Evolutionary conservation across 345 rosid species (phyloP).

Genomic region (Rhizophora mangle): DNA sequence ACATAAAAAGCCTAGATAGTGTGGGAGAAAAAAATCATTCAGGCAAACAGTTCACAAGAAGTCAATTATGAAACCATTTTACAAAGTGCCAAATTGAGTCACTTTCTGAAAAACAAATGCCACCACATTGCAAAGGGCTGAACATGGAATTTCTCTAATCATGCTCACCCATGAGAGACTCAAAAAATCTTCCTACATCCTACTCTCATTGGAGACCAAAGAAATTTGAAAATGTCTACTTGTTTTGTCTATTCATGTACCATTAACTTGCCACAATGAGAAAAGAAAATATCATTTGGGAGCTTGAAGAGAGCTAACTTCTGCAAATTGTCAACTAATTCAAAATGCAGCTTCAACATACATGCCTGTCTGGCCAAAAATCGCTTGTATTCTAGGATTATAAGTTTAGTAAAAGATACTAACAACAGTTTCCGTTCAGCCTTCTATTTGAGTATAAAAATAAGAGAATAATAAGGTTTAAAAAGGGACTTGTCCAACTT

Average conservation of each 20-base stretch:
- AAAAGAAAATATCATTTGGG: too few relatives aligned
- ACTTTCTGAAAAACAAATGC: too few relatives aligned
- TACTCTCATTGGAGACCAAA: neutral
- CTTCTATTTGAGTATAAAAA: neutral
- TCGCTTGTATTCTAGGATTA: neutral
- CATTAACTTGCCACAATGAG: too few relatives aligned
- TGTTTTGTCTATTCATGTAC: too few relatives aligned
- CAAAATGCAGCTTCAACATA: neutral
- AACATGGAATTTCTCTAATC: neutral
- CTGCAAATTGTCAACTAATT: neutral
- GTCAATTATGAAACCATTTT: neutral
- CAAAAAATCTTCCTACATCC: neutral
- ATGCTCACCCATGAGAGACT: neutral
- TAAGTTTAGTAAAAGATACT: neutral
- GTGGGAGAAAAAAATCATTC: neutral
- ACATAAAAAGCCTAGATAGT: too few relatives aligned
- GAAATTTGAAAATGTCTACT: neutral
- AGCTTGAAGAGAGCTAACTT: neutral
- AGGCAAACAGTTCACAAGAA: neutral
- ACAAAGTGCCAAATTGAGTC: neutral
- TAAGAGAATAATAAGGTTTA: neutral
- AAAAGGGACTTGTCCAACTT: constrained; percentile 7
- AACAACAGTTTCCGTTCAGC: neutral
- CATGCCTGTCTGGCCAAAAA: neutral
- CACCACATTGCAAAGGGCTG: neutral